Percentiles rank a stretch among this genome's conserved stretches.
phyloP scores from a whole-genome alignment of 305 asterid species.

The Euphrasia arctica region DNA sequence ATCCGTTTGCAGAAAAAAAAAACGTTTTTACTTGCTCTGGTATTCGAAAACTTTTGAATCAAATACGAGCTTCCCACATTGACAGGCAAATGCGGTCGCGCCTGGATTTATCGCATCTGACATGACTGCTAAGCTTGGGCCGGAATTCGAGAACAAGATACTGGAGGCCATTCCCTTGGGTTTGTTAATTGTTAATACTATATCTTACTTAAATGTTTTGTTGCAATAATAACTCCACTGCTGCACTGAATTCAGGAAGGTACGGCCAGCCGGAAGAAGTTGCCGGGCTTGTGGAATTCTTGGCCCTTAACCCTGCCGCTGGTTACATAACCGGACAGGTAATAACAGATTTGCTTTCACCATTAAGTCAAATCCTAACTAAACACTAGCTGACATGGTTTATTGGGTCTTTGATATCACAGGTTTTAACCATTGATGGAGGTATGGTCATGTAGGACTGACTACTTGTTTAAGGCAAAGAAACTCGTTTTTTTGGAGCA shows the following conservation, averaged over 20 bases:
- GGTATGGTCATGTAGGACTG: conserved; percentile 87
- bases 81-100: conserved; percentile 89
- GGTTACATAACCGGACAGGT: conserved; percentile 96
- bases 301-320: conserved; percentile 86
- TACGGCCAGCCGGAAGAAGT: conserved; percentile 53
- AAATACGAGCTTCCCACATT: conserved; percentile 19
- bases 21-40: conserved; percentile 9
- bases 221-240: conserved; percentile 1
- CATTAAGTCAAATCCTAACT: background rate
- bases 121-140: conserved; percentile 84
- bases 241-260: conserved; percentile 50
- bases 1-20: conserved; percentile 25
- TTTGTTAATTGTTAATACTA: conserved; percentile 29
- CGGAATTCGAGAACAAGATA: conserved; percentile 77
- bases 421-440: conserved; percentile 90
- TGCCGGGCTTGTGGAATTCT: conserved; percentile 87
- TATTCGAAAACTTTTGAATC: conserved; percentile 10
- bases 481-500: background rate
- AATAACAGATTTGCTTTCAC: conserved; percentile 25
- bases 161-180: conserved; percentile 85
- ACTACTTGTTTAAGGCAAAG: too few species aligned
- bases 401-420: conserved; percentile 17
- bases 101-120: conserved; percentile 97
- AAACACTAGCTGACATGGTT: background rate
- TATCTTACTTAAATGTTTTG: background rate